phyloP scores from a whole-genome alignment of 2,329 filamentous ascomycete species.

The Colletotrichum musicola region DNA sequence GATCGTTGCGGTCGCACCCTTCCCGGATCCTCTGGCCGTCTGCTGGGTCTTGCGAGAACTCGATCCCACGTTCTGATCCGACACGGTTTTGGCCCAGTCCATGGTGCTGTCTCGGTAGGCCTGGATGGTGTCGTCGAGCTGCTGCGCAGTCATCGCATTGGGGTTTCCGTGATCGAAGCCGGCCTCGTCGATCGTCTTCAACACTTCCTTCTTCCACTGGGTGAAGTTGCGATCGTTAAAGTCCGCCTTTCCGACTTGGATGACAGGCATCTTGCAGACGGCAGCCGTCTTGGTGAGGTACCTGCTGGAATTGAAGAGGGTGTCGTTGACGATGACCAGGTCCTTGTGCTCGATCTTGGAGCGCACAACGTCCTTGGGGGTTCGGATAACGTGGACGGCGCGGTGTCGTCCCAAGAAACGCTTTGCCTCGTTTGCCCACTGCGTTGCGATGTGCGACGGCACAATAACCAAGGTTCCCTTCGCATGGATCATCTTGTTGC shows the following conservation, averaged over 20 bases:
- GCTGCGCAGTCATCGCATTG: background rate
- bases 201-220: constrained; percentile 22
- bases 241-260: constrained; percentile 1
- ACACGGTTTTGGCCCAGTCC: background rate
- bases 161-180: constrained; percentile 15
- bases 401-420: constrained; percentile 47
- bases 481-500: constrained; percentile 36
- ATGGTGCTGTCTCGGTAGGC: background rate
- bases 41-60: constrained; percentile 29
- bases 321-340: constrained; percentile 53
- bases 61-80: constrained; percentile 14
- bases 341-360: constrained; percentile 46
- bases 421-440: constrained; percentile 52
- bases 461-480: constrained; percentile 55
- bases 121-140: background rate
- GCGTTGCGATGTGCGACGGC: constrained; percentile 53
- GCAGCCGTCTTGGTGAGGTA: constrained; percentile 27
- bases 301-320: constrained; percentile 16
- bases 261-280: constrained; percentile 20
- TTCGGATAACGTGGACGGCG: constrained; percentile 46
- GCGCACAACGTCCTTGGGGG: constrained; percentile 14
- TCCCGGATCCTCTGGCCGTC: background rate
- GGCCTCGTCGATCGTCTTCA: constrained; percentile 7
- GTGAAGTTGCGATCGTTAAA: constrained; percentile 13
- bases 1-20: constrained; percentile 18